These are phyloP conservation scores for Metarhizium humberi DNA, from an alignment of 2,329 filamentous ascomycete genomes.

Conservation along the genomic window DNA sequence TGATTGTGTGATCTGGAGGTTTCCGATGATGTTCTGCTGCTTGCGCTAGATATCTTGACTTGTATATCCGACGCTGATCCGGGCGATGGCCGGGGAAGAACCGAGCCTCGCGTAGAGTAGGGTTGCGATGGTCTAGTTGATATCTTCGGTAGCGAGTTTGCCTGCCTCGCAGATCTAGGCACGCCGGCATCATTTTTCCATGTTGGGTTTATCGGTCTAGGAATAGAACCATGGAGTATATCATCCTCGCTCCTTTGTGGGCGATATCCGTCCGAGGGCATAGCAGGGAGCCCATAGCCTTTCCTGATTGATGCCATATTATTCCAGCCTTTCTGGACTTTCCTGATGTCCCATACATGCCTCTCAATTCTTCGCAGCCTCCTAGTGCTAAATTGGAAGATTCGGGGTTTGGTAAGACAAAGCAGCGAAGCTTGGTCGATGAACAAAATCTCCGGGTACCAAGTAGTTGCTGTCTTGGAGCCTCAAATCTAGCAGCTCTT, in stretches of 20 bases:
- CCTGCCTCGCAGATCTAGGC: slow-evolving; percentile 11
- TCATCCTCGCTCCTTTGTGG: slow-evolving; percentile 17
- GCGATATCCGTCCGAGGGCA: slow-evolving; percentile 27
- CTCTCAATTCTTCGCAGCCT: slow-evolving; percentile 2
- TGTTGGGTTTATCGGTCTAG: slow-evolving; percentile 14
- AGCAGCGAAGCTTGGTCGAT: background rate
- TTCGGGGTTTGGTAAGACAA: background rate
- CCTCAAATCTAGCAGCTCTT: background rate
- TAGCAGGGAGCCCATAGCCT: slow-evolving; percentile 30
- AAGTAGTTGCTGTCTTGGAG: background rate
- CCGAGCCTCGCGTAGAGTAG: slow-evolving; percentile 13
- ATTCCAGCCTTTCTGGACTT: slow-evolving; percentile 17
- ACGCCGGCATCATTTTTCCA: slow-evolving; percentile 12
- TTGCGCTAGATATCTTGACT: slow-evolving; percentile 28
- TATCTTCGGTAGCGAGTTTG: slow-evolving; percentile 9
- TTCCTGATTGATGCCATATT: slow-evolving; percentile 34
- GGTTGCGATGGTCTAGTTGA: slow-evolving; percentile 15
- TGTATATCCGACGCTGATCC: slow-evolving; percentile 26
- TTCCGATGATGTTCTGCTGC: slow-evolving; percentile 22
- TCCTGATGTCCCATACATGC: slow-evolving; percentile 11
- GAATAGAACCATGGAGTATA: slow-evolving; percentile 10
- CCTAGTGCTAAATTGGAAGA: background rate
- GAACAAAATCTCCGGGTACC: background rate
- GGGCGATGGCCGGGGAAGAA: slow-evolving; percentile 13
- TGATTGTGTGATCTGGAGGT: slow-evolving; percentile 21